Conservation (phyloP, 2,329 filamentous ascomycete species). For the Ophiostoma populinum region DNA sequence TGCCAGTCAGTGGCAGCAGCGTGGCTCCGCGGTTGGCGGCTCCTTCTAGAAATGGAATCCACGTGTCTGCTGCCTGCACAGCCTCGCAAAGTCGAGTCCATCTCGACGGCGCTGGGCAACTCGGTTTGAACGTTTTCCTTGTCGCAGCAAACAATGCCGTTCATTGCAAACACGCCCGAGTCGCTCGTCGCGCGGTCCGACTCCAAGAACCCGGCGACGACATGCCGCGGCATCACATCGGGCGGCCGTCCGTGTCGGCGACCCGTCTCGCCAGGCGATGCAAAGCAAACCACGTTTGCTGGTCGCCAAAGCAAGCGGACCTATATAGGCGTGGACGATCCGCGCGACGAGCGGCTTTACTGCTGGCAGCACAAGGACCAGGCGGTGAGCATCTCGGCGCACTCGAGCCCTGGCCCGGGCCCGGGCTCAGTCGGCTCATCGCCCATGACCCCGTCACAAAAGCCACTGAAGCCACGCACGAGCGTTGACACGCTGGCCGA, state of each 20-base stretch:
- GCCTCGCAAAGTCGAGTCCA: not conserved
- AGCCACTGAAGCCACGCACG: constrained; percentile 46
- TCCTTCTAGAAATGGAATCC: not conserved
- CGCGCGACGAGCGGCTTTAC: constrained; percentile 47
- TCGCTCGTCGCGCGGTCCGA: constrained; percentile 61
- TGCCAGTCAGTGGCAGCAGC: constrained; percentile 1
- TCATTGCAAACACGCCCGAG: constrained; percentile 62
- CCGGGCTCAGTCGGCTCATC: too few relatives aligned
- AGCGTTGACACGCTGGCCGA: constrained; percentile 82
- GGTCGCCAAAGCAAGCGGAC: too few relatives aligned
- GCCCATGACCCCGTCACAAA: too few relatives aligned
- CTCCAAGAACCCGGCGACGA: constrained; percentile 67
- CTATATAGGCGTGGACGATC: constrained; percentile 32
- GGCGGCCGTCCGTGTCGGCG: constrained; percentile 72
- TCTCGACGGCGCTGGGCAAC: not conserved
- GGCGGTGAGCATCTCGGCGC: constrained; percentile 39
- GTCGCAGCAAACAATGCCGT: constrained; percentile 35
- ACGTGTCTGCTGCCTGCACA: not conserved
- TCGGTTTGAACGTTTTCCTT: not conserved
- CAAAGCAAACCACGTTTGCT: constrained; percentile 8
- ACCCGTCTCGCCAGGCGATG: constrained; percentile 34
- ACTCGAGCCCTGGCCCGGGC: constrained; percentile 27
- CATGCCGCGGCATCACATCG: constrained; percentile 75
- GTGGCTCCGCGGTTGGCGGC: not conserved
- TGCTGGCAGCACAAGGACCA: constrained; percentile 96